Percentiles rank a stretch among this genome's conserved stretches.
Conservation (phyloP, 116 monocot genomes). For the Iris pallida region DNA sequence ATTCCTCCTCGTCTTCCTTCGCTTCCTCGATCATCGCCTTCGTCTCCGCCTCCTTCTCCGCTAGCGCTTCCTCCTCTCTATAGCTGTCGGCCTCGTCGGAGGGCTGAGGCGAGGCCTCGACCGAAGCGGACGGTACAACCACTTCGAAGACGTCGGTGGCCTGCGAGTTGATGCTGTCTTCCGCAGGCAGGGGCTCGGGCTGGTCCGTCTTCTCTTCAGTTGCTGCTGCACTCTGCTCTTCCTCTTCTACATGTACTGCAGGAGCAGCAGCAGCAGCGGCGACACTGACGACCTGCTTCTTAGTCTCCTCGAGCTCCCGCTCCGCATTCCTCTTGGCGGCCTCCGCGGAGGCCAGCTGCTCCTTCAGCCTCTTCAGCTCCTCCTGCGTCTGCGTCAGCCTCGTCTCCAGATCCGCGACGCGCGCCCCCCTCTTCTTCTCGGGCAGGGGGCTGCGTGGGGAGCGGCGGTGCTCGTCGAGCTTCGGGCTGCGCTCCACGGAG, state of each 20-base stretch:
- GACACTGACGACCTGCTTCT: background rate
- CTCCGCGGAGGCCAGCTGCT: slow-evolving; percentile 60
- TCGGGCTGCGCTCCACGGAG: slow-evolving; percentile 24
- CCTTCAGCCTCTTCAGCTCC: slow-evolving; percentile 63
- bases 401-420: slow-evolving; percentile 49
- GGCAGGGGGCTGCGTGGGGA: slow-evolving; percentile 27
- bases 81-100: background rate
- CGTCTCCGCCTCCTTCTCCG: slow-evolving; percentile 1
- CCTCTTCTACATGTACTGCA: background rate
- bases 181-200: background rate
- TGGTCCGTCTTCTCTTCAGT: background rate
- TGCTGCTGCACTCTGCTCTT: background rate
- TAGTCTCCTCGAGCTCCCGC: slow-evolving; percentile 16
- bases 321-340: slow-evolving; percentile 37
- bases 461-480: slow-evolving; percentile 25
- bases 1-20: slow-evolving; percentile 10
- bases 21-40: background rate
- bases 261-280: no score
- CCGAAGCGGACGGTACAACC: background rate
- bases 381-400: slow-evolving; percentile 52
- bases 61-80: background rate
- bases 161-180: slow-evolving; percentile 11
- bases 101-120: background rate
- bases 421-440: slow-evolving; percentile 56
- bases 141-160: slow-evolving; percentile 23